phyloP scores from a whole-genome alignment of 208 protist genomes.

The Trichomonas gallinae region DNA sequence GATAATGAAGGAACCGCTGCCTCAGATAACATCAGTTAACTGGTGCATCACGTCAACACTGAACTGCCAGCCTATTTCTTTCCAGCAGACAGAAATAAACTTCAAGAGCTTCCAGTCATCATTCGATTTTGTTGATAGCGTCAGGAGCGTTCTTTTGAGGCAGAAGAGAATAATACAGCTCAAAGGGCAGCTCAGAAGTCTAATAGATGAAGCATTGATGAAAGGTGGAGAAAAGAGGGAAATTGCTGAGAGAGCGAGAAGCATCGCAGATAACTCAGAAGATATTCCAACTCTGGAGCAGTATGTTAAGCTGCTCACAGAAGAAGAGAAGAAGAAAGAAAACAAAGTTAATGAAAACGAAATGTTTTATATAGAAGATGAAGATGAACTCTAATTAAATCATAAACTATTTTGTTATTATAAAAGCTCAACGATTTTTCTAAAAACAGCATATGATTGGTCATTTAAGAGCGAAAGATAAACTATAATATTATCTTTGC shows the following conservation, averaged over 20 bases:
- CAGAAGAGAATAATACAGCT: neutral
- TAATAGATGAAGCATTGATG: neutral
- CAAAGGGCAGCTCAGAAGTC: neutral
- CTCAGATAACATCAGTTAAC: neutral
- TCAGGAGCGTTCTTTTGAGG: neutral
- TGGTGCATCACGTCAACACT: neutral
- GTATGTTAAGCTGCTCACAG: neutral
- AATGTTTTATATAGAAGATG: neutral
- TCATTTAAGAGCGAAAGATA: too few species aligned
- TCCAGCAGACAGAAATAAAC: neutral
- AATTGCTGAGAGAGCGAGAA: neutral
- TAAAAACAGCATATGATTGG: too few species aligned
- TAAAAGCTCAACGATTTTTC: too few species aligned
- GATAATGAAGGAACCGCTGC: neutral
- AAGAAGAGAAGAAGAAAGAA: neutral
- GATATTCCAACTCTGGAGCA: neutral
- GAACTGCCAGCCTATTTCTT: neutral
- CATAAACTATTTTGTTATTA: neutral
- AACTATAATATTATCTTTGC: too few species aligned
- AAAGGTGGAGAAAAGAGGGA: neutral
- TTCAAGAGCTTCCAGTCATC: neutral
- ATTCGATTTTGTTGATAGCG: neutral
- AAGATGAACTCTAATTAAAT: too few species aligned
- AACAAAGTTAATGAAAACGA: neutral
- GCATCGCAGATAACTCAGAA: neutral